Conservation (phyloP, 2,329 filamentous ascomycete genomes). For the Elsinoe batatas region DNA sequence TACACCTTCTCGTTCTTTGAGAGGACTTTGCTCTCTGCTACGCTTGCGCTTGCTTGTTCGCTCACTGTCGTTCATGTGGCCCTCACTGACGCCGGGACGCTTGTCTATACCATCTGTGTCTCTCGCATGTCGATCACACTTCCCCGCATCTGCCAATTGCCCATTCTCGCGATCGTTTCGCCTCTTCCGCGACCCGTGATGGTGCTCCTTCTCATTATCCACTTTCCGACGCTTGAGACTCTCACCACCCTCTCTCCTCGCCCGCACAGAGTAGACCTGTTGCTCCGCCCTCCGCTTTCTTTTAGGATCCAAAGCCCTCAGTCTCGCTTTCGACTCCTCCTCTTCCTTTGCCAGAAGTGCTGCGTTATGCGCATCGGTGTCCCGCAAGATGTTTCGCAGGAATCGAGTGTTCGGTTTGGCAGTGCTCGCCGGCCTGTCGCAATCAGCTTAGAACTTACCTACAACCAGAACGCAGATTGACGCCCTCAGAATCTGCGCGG, state of each 20-base stretch:
- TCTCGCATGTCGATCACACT: no score
- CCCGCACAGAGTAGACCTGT: conserved; percentile 14
- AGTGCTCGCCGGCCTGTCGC: neutral
- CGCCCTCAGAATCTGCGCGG: conserved; percentile 16
- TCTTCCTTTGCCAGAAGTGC: conserved; percentile 76
- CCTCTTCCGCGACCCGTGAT: neutral
- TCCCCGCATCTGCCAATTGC: neutral
- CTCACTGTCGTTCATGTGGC: no score
- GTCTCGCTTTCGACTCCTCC: conserved; percentile 62
- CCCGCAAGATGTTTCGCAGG: conserved; percentile 74
- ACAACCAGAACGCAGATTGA: neutral
- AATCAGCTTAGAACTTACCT: neutral
- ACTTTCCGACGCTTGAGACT: conserved; percentile 33
- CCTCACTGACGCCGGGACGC: no score
- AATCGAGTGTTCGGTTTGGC: conserved; percentile 91
- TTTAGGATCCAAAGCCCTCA: conserved; percentile 44
- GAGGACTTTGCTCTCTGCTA: no score
- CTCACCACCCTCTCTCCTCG: conserved; percentile 34
- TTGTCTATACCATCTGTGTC: no score
- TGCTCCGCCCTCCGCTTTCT: conserved; percentile 19
- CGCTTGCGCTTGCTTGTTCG: no score
- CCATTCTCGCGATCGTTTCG: neutral
- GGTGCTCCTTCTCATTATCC: neutral
- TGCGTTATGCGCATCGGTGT: conserved; percentile 82
- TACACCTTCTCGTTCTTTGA: no score